Base-by-base conservation (phyloP, 768 basidiomycete genomes). In the Mrakia gelida region DNA sequence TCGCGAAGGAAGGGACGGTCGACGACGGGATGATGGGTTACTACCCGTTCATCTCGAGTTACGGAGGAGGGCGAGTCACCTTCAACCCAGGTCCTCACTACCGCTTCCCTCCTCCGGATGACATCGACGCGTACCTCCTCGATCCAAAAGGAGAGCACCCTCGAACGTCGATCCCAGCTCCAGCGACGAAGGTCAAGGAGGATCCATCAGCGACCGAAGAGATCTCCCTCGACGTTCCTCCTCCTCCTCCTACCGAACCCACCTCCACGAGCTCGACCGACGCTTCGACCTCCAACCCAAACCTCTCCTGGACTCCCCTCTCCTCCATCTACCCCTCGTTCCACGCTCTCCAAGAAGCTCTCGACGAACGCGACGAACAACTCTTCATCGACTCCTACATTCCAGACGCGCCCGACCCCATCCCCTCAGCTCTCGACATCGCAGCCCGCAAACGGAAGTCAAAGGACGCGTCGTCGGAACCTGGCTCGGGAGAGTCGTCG, bases 1-100 rank as follows among this genome's bases (percentile, higher is more conserved):
- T 41, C 26, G 72, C 34, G 34, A 38, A 73, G 34, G 67, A 65
- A 8, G 61, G 61, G 15, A 41, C 43, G 10, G 26, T 56, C 43
- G 95, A 99, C 83, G 97, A 99, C 83, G 97, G 96, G 28, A 90
- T 92, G 28, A 86, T 97, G 9, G 97, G 97, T 0, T 99, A 99
- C 85, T 98, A 94, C 83, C 94, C 96, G 0, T 91, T 98, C 86
- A 89, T 97, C 80, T 96, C 94, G 6, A 87, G 96, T 54, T 99
- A 94, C 86, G 95, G 95, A 81, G 91, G 91, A 79, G 96, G 93
- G 0, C 89, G 89, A 78, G 91, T 95, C 18, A 88, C 84, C 68
- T 87, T 96, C 77, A 98, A 99, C 82, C 89, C 95, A 26, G 97
- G 97, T 0, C 97, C 97, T 0, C 84, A 91, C 79, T 98, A 95